A percentile compares a stretch with the other conserved stretches of the same genome.
phyloP scores from a whole-genome alignment of 1,139 yeast genomes.

The Pichia sp. region DNA sequence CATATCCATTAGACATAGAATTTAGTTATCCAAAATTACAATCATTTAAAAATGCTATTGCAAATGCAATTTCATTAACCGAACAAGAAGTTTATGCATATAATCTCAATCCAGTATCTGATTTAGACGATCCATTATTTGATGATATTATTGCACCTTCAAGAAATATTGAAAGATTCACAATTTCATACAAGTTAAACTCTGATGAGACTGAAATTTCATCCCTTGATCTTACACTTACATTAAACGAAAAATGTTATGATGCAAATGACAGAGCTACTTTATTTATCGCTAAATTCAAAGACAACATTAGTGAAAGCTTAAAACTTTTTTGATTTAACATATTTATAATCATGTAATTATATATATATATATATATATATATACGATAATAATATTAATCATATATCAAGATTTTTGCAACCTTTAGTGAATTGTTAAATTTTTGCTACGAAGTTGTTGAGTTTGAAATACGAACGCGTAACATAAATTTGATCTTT shows the following conservation, averaged over 20 bases:
- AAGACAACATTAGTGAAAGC: conserved; percentile 16
- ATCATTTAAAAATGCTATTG: conserved; percentile 7
- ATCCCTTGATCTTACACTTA: conserved; percentile 38
- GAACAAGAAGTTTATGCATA: conserved; percentile 76
- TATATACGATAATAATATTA: not conserved
- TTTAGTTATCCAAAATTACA: conserved; percentile 8
- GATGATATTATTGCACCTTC: conserved; percentile 77
- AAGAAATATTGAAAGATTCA: conserved; percentile 52
- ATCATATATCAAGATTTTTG: not conserved
- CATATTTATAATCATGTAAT: not conserved
- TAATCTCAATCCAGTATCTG: conserved; percentile 21
- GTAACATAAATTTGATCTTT: not conserved
- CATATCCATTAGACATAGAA: conserved; percentile 8
- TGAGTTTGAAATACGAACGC: not conserved
- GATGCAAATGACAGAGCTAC: conserved; percentile 43
- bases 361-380: not conserved
- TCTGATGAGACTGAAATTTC: conserved; percentile 19
- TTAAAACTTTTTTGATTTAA: not conserved
- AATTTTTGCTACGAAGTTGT: not conserved
- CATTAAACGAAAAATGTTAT: conserved; percentile 38
- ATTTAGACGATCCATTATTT: conserved; percentile 68
- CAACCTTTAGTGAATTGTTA: not conserved
- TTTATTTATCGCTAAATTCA: conserved; percentile 23
- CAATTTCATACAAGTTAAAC: conserved; percentile 28
- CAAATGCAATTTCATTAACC: conserved; percentile 38